These are phyloP conservation scores for Pythium phragmitis DNA, from an alignment of 352 stramenopile species.

Conservation along the genomic window DNA sequence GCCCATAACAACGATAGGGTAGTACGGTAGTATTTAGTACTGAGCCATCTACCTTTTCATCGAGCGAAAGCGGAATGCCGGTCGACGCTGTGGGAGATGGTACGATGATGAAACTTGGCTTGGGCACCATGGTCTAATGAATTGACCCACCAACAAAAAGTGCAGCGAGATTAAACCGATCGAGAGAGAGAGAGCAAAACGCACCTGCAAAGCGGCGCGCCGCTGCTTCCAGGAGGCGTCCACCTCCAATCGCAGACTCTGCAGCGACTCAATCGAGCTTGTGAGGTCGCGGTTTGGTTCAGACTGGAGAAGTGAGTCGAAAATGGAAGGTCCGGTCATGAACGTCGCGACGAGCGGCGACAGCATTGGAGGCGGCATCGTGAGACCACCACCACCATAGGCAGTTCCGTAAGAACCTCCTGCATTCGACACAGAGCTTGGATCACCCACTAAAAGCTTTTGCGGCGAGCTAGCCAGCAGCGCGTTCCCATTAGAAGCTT, in stretches of 20 bases:
- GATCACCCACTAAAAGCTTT: not conserved
- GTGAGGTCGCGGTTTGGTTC: constrained; percentile 32
- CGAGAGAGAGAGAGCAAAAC: not conserved
- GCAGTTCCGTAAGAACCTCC: not conserved
- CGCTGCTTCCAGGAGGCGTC: constrained; percentile 28
- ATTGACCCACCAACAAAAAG: not conserved
- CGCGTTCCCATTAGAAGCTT: constrained; percentile 1
- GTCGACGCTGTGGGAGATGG: constrained; percentile 5
- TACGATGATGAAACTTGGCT: constrained; percentile 10
- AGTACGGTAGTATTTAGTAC: not conserved
- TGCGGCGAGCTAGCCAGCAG: constrained; percentile 10
- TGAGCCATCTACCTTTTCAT: constrained; percentile 12
- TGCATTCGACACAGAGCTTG: not conserved
- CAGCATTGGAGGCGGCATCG: not conserved
- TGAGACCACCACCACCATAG: not conserved
- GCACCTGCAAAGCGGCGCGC: constrained; percentile 19
- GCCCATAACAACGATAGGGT: not conserved
- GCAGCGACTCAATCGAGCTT: constrained; percentile 39
- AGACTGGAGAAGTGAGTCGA: constrained; percentile 49
- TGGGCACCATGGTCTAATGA: not conserved
- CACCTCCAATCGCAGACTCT: constrained; percentile 40
- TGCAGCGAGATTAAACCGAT: no score
- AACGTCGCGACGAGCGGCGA: constrained; percentile 28
- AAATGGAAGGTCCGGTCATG: constrained; percentile 41
- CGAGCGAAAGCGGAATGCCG: constrained; percentile 14